Evolutionary conservation across 441 rosid species (phyloP), one percentile per base, ranked within the genome.

Genomic region (Aleurites moluccanus): DNA sequence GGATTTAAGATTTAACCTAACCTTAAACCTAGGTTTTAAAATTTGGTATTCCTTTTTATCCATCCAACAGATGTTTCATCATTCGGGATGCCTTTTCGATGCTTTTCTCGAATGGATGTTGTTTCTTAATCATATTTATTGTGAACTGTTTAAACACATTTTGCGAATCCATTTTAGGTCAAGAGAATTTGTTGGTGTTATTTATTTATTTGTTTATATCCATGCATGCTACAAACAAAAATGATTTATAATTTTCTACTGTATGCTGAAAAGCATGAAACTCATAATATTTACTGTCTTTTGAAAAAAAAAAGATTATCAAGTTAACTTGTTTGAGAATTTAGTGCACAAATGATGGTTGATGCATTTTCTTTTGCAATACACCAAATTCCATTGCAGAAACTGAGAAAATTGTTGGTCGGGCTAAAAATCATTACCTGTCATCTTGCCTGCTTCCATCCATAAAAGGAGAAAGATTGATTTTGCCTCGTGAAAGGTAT

Each of bases 321-420:
- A 0, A 49, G 61, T 53, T 53, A 23, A 28, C 30, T 55, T 21
- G 13, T 21, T 40, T 15, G 55, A 21, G n/a, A 21, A 55, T 5
- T 60, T 50, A 28, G 30, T 47, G 69, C 20, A 28, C 15, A 55
- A 64, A 18, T 64, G 30, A 66, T 50, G 8, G n/a, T 67, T 68
- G 72, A 69, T 67, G 62, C 21, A 42, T 73, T 71, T 57, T 71
- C 53, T 59, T 52, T 64, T 75, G 52, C 55, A 40, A 30, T 78
- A 65, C 64, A 33, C 70, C 69, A 21, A 20, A 35, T 75, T 74
- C 75, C 77, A 76, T 71, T 82, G 66, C 89, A 96, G 99, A 90
- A 87, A 93, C 97, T 80, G 97, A 92, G 86, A 93, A 91, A 81
- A 82, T 93, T 80, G 87, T 93, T 76, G 99, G 99, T 70, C 92